Conservation (phyloP, 2,329 filamentous ascomycete genomes). For the Colletotrichum spinosum region DNA sequence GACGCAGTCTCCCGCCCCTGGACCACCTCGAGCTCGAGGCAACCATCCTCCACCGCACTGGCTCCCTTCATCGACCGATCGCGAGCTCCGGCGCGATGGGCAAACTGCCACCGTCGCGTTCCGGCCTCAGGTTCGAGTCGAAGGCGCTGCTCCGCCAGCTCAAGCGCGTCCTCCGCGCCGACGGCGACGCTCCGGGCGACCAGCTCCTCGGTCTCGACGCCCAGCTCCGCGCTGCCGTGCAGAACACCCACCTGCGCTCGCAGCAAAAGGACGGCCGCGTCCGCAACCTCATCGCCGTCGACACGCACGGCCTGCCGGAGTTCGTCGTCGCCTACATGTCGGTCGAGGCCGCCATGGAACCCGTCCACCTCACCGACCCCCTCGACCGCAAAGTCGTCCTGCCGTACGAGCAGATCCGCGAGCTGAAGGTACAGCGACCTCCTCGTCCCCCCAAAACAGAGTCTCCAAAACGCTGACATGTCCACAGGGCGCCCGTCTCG, state of each 20-base stretch:
- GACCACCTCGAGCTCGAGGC: conserved; percentile 29
- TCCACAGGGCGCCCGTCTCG: conserved; percentile 9
- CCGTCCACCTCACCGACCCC: conserved; percentile 21
- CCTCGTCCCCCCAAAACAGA: background rate
- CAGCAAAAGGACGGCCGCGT: conserved; percentile 25
- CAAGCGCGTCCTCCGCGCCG: conserved; percentile 14
- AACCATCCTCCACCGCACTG: conserved; percentile 9
- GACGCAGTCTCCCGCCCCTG: conserved; percentile 6
- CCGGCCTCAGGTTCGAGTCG: conserved; percentile 11
- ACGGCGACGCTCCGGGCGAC: conserved; percentile 1
- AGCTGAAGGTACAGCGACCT: conserved; percentile 8
- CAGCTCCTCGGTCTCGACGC: conserved; percentile 7
- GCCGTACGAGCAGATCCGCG: conserved; percentile 24
- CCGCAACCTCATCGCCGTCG: conserved; percentile 23
- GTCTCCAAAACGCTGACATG: background rate
- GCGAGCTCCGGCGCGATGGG: too few species aligned
- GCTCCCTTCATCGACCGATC: too few species aligned
- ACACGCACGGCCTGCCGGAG: conserved; percentile 1
- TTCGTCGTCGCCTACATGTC: conserved; percentile 30
- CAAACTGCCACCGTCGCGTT: background rate
- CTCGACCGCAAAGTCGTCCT: conserved; percentile 23
- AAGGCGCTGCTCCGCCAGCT: conserved; percentile 22
- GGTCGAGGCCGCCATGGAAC: conserved; percentile 19
- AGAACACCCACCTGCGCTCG: conserved; percentile 13
- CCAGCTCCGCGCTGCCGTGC: conserved; percentile 9